These are phyloP conservation scores for Ehretia macrophylla DNA, from an alignment of 257 asterid genomes.

Conservation along the genomic window DNA sequence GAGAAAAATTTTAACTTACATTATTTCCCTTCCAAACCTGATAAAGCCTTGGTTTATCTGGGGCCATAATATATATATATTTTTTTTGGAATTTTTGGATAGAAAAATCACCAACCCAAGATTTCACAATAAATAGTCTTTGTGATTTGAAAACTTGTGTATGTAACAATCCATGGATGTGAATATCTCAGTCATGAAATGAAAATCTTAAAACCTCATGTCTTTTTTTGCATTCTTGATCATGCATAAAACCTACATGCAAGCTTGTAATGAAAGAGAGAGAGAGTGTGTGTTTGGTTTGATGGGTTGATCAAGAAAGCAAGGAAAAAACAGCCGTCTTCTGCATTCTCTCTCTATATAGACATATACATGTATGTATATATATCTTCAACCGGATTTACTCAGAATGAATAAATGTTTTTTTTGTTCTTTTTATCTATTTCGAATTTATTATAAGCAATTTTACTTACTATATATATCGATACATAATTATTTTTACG, in stretches of 20 bases:
- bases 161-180: slow-evolving; percentile 17
- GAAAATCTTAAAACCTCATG: slow-evolving; percentile 21
- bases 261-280: slow-evolving; percentile 4
- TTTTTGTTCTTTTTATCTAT: not conserved
- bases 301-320: slow-evolving; percentile 38
- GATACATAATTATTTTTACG: too few species aligned
- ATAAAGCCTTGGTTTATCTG: slow-evolving; percentile 51
- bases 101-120: slow-evolving; percentile 22
- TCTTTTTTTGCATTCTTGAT: slow-evolving; percentile 26
- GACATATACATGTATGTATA: not conserved
- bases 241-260: slow-evolving; percentile 14
- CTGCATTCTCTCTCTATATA: not conserved
- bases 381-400: not conserved
- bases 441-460: too few species aligned
- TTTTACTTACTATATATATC: too few species aligned
- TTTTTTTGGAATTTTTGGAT: not conserved
- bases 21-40: slow-evolving; percentile 83
- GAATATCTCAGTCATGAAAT: not conserved
- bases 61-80: too few species aligned
- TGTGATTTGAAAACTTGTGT: not conserved
- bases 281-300: slow-evolving; percentile 12
- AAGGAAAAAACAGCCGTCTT: slow-evolving; percentile 13
- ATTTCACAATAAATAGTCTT: not conserved
- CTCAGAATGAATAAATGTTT: not conserved
- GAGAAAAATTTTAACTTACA: slow-evolving; percentile 37